Percentiles rank a stretch among this genome's conserved stretches.
Conservation (phyloP, 306 rosid species). For the Comarum palustre region DNA sequence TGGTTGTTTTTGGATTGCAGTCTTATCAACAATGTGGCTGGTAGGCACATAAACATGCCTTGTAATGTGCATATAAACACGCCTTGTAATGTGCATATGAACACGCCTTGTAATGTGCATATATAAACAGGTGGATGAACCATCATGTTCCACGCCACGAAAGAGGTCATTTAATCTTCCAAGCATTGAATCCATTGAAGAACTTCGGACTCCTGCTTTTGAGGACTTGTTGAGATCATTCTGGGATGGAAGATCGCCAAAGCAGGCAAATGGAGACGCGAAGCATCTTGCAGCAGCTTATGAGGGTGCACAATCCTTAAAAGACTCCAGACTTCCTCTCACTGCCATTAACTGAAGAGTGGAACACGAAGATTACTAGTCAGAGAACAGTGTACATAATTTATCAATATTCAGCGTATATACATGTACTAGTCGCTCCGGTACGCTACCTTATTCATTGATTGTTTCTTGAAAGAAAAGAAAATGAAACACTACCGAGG, state of each 20-base stretch:
- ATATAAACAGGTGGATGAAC: slow-evolving; percentile 72
- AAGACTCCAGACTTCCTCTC: slow-evolving; percentile 98
- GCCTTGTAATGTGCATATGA: neutral
- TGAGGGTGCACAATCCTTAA: slow-evolving; percentile 75
- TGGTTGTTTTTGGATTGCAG: neutral
- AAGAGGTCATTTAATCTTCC: slow-evolving; percentile 86
- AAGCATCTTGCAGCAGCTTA: slow-evolving; percentile 57
- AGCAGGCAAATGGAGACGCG: slow-evolving; percentile 80
- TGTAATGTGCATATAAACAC: too few species aligned
- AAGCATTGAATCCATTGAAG: slow-evolving; percentile 76
- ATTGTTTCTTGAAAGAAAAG: slow-evolving; percentile 21
- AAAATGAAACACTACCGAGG: slow-evolving; percentile 13
- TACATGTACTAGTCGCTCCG: slow-evolving; percentile 35
- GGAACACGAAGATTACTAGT: slow-evolving; percentile 4
- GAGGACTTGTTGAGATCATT: slow-evolving; percentile 80
- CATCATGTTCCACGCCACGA: slow-evolving; percentile 97
- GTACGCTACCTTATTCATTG: slow-evolving; percentile 40
- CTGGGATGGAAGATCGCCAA: slow-evolving; percentile 77
- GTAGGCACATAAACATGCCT: too few species aligned
- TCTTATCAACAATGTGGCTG: neutral
- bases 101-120: too few species aligned
- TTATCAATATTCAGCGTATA: slow-evolving; percentile 28
- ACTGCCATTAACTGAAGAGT: slow-evolving; percentile 77
- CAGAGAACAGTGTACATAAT: slow-evolving; percentile 50
- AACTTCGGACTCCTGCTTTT: slow-evolving; percentile 83